phyloP scores from a whole-genome alignment of 139 green algal genomes.

The Chlorella sp. region DNA sequence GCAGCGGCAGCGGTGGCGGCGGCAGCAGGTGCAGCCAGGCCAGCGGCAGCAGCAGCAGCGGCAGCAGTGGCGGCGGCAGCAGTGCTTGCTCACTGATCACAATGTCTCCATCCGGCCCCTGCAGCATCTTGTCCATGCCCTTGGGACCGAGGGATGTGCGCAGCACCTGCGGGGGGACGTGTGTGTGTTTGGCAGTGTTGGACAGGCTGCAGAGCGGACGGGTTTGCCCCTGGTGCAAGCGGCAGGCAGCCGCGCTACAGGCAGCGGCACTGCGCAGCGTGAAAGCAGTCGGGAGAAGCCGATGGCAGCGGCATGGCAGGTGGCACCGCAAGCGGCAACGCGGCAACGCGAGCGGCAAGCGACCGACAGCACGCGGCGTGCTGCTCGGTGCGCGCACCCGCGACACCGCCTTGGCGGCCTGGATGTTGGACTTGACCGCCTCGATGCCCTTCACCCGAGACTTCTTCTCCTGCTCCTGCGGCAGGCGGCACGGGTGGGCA shows the following conservation, averaged over 20 bases:
- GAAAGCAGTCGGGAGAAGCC: no score
- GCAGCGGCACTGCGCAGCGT: no score
- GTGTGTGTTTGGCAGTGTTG: no score
- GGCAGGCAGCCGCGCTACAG: no score
- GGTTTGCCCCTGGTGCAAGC: no score
- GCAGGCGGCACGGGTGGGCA: not conserved
- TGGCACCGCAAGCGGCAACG: no score
- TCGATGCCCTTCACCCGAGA: slow-evolving; percentile 90
- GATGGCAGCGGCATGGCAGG: no score
- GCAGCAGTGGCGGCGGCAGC: not conserved
- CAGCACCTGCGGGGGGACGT: slow-evolving; percentile 49
- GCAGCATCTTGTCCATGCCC: slow-evolving; percentile 99
- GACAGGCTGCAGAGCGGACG: no score
- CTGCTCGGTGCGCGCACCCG: slow-evolving; percentile 54
- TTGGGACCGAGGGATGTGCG: slow-evolving; percentile 90
- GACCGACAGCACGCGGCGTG: no score
- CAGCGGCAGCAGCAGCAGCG: not conserved
- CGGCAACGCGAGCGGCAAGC: no score
- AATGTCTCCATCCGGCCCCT: slow-evolving; percentile 96
- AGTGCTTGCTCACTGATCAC: slow-evolving; percentile 94
- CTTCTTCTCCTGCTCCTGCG: slow-evolving; percentile 94
- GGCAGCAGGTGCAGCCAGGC: no score
- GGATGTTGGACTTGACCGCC: slow-evolving; percentile 97
- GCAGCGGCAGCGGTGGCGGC: not conserved
- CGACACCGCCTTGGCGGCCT: slow-evolving; percentile 94